Percentiles rank a stretch among this genome's conserved stretches.
phyloP scores from a whole-genome alignment of 2,329 filamentous ascomycete species.

The Alternaria angustiovoidea region DNA sequence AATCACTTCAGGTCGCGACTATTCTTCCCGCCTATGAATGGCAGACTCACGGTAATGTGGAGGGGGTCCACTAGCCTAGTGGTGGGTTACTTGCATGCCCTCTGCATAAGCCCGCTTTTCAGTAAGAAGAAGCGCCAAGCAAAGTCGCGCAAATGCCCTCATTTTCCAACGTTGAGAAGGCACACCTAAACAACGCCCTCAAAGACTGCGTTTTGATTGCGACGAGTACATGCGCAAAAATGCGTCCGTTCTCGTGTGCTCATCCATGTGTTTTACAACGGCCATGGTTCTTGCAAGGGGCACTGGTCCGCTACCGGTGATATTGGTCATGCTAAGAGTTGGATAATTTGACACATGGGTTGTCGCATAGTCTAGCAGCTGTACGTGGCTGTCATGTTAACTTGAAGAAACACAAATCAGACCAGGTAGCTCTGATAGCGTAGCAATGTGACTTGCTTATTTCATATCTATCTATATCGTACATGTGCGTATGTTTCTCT shows the following conservation, averaged over 20 bases:
- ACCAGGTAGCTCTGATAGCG: not conserved
- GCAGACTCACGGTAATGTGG: not conserved
- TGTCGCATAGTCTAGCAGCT: not conserved
- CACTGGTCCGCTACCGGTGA: not conserved
- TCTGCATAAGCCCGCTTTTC: not conserved
- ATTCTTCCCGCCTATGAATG: not conserved
- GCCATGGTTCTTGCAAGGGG: not conserved
- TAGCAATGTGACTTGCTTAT: not conserved
- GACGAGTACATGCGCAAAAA: not conserved
- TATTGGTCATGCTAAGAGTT: not conserved
- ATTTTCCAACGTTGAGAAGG: not conserved
- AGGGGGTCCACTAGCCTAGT: not conserved
- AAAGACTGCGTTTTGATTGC: not conserved
- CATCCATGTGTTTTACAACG: not conserved
- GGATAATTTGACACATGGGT: not conserved
- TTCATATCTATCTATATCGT: not conserved
- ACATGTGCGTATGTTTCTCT: not conserved
- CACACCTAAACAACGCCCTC: not conserved
- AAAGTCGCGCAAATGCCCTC: constrained; percentile 15
- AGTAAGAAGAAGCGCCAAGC: not conserved
- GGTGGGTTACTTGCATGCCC: not conserved
- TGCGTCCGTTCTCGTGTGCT: not conserved
- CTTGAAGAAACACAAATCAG: not conserved
- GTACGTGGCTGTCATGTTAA: not conserved
- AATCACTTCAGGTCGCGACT: not conserved